Base-by-base conservation (phyloP, 139 green algal species). In the Pseudopediastrum boryanum region DNA sequence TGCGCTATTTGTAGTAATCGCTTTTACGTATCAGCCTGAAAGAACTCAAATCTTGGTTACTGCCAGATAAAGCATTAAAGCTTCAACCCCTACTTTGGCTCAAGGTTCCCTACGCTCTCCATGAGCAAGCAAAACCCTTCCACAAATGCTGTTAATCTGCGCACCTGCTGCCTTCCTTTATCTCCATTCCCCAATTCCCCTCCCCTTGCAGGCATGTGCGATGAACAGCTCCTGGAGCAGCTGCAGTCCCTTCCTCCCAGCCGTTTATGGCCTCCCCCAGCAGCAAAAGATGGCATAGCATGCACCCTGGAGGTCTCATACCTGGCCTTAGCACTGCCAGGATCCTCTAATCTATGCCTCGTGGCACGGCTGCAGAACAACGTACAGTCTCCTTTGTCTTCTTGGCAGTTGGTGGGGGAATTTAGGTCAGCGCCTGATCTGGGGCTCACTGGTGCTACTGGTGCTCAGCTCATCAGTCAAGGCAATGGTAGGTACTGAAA, bases 271-370 rank as follows among this genome's bases (percentile, higher is more conserved):
- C 71, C 71, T 4, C 71, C 71, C 9, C 25, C 21, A 25, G 44
- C 71, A 2, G 29, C 69, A 6, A 70, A 31, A 27, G 25, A 43
- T 4, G 51, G 52, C 12, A n/a, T 78, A 41, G 59, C 71, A 16
- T 78, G 71, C 71, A 78, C 71, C 19, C 68, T 78, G 71, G 71
- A 78, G 71, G 39, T 78, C 39, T 70, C 54, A 54, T 56, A 69
- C 29, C 54, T 78, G 54, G 54, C 71, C 23, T 41, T 67, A 2
- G 71, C 71, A 10, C 16, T 78, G 71, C 54, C 71, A 27, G 54
- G 54, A 2, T 70, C 71, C 31, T 27, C 25, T 9, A 19, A 69
- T 21, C 54, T 78, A 3, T 78, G 71, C 56, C 68, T 35, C 10
- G 23, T 65, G 8, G 29, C 69, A 2, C 39, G 59, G 33, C 56